Percentiles rank a stretch among this genome's conserved stretches.
phyloP scores from a whole-genome alignment of 352 stramenopile species.

The Globisporangium nodosum region DNA sequence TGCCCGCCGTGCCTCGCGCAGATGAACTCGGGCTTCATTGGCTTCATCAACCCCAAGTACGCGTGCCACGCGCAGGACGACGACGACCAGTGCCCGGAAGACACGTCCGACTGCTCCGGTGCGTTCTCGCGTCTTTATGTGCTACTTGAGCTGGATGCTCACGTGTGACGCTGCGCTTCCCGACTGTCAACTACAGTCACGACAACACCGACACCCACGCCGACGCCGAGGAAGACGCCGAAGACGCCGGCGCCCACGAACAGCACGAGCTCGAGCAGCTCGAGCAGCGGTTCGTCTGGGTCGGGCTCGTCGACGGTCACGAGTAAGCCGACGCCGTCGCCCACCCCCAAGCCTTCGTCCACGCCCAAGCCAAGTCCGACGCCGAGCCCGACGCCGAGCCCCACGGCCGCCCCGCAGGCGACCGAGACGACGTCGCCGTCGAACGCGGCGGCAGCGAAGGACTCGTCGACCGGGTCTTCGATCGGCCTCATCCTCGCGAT shows the following conservation, averaged over 20 bases:
- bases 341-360: constrained; percentile 19
- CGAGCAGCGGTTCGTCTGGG: constrained; percentile 12
- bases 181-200: constrained; percentile 7
- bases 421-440: constrained; percentile 19
- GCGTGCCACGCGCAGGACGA: constrained; percentile 35
- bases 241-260: constrained; percentile 15
- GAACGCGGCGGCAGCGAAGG: constrained; percentile 25
- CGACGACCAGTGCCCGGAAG: constrained; percentile 28
- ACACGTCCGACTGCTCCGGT: constrained; percentile 30
- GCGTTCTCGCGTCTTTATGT: not conserved
- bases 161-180: not conserved
- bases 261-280: constrained; percentile 6
- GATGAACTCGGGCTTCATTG: constrained; percentile 16
- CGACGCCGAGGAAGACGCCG: constrained; percentile 19
- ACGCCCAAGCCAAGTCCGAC: constrained; percentile 24
- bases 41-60: constrained; percentile 27
- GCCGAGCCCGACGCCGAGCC: constrained; percentile 14
- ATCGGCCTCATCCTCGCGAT: constrained; percentile 50
- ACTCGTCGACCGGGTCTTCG: constrained; percentile 22
- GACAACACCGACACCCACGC: constrained; percentile 14
- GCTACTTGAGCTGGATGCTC: no score
- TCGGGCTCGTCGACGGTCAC: constrained; percentile 15
- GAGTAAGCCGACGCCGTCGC: constrained; percentile 5
- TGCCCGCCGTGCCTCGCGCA: constrained; percentile 41
- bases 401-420: constrained; percentile 8